Evolutionary conservation across 306 rosid genomes (phyloP).

Genomic region (Inga leiocalycina): DNA sequence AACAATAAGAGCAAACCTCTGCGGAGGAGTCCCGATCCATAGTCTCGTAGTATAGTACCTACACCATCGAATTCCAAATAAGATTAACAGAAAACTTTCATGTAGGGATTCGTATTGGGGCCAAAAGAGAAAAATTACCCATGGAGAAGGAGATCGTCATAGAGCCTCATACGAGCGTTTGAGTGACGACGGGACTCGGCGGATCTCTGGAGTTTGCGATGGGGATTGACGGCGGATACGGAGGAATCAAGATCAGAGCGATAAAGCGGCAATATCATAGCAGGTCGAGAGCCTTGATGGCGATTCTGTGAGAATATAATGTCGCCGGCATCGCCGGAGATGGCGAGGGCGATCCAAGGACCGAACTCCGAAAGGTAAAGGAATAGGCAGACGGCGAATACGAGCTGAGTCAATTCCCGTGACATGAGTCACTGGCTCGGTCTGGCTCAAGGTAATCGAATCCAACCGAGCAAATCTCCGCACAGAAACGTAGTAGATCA

Average conservation of each 20-base stretch:
- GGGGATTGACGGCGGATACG: constrained; percentile 42
- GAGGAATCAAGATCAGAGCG: constrained; percentile 58
- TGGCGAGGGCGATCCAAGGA: constrained; percentile 8
- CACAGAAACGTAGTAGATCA: constrained; percentile 32
- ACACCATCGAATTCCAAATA: constrained; percentile 20
- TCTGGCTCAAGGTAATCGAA: constrained; percentile 22
- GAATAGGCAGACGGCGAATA: constrained; percentile 27
- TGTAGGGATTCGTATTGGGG: not conserved
- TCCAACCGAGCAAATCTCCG: constrained; percentile 33
- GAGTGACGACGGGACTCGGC: constrained; percentile 53
- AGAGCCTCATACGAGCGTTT: constrained; percentile 90
- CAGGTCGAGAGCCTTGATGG: constrained; percentile 46
- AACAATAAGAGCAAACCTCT: constrained; percentile 85
- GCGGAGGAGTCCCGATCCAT: constrained; percentile 98
- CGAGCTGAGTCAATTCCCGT: constrained; percentile 38
- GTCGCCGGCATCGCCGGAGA: constrained; percentile 38
- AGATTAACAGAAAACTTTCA: not conserved
- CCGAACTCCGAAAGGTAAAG: constrained; percentile 8
- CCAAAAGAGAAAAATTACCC: constrained; percentile 51
- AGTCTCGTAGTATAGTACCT: constrained; percentile 91
- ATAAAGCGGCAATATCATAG: constrained; percentile 78
- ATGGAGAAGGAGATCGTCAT: constrained; percentile 89
- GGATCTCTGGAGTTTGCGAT: constrained; percentile 73
- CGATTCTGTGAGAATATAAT: constrained; percentile 37
- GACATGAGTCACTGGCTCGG: constrained; percentile 54